Percentiles rank a stretch among this genome's conserved stretches.
phyloP scores from a whole-genome alignment of 2,329 filamentous ascomycete species.

The Penicillium crustosum region DNA sequence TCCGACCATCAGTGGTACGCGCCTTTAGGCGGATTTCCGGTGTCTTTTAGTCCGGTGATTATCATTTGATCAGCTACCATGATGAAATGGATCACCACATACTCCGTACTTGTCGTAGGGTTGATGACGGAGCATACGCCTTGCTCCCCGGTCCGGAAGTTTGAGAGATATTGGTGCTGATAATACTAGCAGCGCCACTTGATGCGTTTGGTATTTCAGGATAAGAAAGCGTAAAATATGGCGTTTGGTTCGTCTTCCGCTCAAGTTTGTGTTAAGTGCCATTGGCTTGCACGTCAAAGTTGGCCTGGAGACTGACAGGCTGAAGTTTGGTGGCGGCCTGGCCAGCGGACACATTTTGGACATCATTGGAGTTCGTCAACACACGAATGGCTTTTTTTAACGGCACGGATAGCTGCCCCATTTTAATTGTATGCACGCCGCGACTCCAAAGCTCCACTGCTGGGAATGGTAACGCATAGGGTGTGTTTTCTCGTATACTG shows the following conservation, averaged over 20 bases:
- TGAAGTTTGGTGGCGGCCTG: slow-evolving; percentile 34
- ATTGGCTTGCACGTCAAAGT: slow-evolving; percentile 26
- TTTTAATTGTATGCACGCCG: slow-evolving; percentile 21
- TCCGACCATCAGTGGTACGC: slow-evolving; percentile 2
- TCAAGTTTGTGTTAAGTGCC: slow-evolving; percentile 33
- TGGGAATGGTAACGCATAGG: slow-evolving; percentile 41
- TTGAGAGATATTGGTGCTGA: slow-evolving; percentile 32
- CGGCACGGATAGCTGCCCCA: slow-evolving; percentile 10
- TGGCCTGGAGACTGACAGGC: slow-evolving; percentile 34
- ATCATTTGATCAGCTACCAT: slow-evolving; percentile 44
- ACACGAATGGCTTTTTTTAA: slow-evolving; percentile 23
- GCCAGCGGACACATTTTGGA: slow-evolving; percentile 34
- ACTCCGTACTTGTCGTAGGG: slow-evolving; percentile 15
- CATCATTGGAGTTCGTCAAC: slow-evolving; percentile 34
- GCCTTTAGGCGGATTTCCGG: neutral
- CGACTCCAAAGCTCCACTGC: slow-evolving; percentile 37
- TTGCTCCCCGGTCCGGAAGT: slow-evolving; percentile 47
- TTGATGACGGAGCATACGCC: slow-evolving; percentile 36
- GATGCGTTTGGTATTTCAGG: slow-evolving; percentile 9
- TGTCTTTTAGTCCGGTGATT: slow-evolving; percentile 39
- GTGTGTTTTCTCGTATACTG: slow-evolving; percentile 14
- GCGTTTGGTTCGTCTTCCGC: slow-evolving; percentile 6
- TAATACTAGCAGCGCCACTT: slow-evolving; percentile 31
- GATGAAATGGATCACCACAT: slow-evolving; percentile 35
- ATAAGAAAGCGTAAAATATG: slow-evolving; percentile 10